Evolutionary conservation across 148 eudicot species (phyloP).

Genomic region (Silene uniflora): DNA sequence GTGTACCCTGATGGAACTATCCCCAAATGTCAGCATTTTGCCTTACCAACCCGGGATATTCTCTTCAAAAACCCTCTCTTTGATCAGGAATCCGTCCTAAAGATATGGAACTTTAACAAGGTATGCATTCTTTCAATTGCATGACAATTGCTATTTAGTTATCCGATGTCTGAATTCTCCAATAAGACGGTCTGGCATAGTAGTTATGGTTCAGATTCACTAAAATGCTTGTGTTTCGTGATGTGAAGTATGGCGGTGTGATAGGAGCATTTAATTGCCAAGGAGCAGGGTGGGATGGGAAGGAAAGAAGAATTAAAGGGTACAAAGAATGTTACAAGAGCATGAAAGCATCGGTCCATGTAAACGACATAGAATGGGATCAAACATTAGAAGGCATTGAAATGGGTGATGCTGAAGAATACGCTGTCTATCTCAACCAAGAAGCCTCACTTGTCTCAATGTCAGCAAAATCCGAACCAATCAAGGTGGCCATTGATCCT

Average conservation of each 20-base stretch:
- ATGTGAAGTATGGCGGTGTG: slow-evolving; percentile 52
- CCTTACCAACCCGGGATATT: slow-evolving; percentile 63
- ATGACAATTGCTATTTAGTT: neutral
- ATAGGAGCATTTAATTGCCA: slow-evolving; percentile 69
- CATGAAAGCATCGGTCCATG: slow-evolving; percentile 34
- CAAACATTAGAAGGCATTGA: slow-evolving; percentile 30
- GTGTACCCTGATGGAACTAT: slow-evolving; percentile 62
- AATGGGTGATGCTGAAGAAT: slow-evolving; percentile 46
- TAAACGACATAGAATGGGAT: slow-evolving; percentile 61
- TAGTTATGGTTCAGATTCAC: neutral
- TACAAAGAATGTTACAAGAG: slow-evolving; percentile 56
- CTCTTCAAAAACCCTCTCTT: slow-evolving; percentile 60
- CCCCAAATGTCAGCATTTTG: slow-evolving; percentile 50
- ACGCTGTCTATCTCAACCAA: slow-evolving; percentile 51
- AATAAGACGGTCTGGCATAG: neutral
- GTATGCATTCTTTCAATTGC: slow-evolving; percentile 21
- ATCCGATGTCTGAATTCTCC: neutral
- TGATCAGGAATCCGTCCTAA: slow-evolving; percentile 47
- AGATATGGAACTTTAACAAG: slow-evolving; percentile 70
- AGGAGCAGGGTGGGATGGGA: slow-evolving; percentile 65
- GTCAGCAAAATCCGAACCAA: slow-evolving; percentile 27
- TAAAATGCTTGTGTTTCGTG: neutral
- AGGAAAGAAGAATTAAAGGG: slow-evolving; percentile 53
- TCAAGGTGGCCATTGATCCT: slow-evolving; percentile 32
- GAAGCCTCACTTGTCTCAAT: slow-evolving; percentile 30